A percentile compares a stretch with the other conserved stretches of the same genome.
phyloP scores from a whole-genome alignment of 768 basidiomycete species.

The Termitomyces sp. region DNA sequence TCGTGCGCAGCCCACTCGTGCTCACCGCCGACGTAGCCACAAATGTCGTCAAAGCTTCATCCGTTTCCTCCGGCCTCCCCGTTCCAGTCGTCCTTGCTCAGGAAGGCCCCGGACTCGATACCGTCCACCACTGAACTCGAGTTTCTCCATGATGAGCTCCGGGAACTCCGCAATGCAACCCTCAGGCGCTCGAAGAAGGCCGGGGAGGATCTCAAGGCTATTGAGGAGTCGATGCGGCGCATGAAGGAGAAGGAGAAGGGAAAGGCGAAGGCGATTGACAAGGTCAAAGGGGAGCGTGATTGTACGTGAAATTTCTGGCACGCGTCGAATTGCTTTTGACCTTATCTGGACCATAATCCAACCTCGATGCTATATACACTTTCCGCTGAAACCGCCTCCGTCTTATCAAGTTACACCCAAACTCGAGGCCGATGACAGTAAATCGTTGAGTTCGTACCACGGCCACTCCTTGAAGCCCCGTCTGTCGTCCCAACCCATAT shows the following conservation, averaged over 20 bases:
- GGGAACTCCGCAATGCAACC: constrained; percentile 42
- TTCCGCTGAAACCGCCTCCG: too few species aligned
- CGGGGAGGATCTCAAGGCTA: constrained; percentile 63
- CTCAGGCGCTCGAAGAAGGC: constrained; percentile 70
- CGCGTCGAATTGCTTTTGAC: constrained; percentile 6
- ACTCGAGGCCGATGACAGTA: constrained; percentile 44
- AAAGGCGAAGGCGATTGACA: constrained; percentile 65
- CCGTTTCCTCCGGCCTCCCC: constrained; percentile 41
- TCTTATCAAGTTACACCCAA: constrained; percentile 38
- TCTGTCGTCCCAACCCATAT: constrained; percentile 36
- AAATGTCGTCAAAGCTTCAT: constrained; percentile 59
- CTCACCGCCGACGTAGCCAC: constrained; percentile 10
- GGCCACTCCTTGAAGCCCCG: constrained; percentile 37
- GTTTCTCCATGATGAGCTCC: constrained; percentile 55
- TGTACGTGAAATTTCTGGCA: constrained; percentile 46
- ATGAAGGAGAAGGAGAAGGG: constrained; percentile 75
- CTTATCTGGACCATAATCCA: too few species aligned
- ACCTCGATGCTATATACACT: too few species aligned
- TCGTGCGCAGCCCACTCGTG: constrained; percentile 4
- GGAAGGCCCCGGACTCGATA: constrained; percentile 56
- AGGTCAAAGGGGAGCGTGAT: constrained; percentile 67
- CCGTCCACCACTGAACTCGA: constrained; percentile 74
- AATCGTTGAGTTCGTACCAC: constrained; percentile 27
- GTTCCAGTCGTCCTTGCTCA: constrained; percentile 56
- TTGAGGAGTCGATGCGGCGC: constrained; percentile 71